phyloP scores from a whole-genome alignment of 2,329 filamentous ascomycete genomes.

The Aspergillus oerlinghausenensis region DNA sequence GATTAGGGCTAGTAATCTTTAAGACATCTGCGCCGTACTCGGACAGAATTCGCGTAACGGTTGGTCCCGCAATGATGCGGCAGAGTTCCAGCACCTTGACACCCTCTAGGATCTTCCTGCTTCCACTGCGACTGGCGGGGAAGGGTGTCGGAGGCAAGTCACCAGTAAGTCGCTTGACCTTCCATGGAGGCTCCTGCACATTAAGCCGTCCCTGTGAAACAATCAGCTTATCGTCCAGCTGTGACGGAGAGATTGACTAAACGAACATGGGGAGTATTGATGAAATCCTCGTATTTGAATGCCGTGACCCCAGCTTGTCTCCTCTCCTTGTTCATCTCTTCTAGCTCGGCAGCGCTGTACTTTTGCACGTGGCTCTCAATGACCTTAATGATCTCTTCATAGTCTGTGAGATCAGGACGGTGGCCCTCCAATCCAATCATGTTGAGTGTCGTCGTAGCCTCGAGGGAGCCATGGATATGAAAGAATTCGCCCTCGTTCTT shows the following conservation, averaged over 20 bases:
- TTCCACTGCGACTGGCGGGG: slow-evolving; percentile 27
- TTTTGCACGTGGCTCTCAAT: slow-evolving; percentile 58
- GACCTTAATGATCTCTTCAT: slow-evolving; percentile 53
- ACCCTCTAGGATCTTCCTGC: slow-evolving; percentile 44
- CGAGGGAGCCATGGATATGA: slow-evolving; percentile 70
- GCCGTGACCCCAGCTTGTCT: slow-evolving; percentile 59
- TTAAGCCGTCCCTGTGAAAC: slow-evolving; percentile 27
- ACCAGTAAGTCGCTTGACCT: slow-evolving; percentile 27
- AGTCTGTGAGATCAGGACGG: slow-evolving; percentile 57
- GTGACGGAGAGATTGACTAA: neutral
- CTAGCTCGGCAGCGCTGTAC: slow-evolving; percentile 54
- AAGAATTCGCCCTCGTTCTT: slow-evolving; percentile 64
- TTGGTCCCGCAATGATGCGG: slow-evolving; percentile 68
- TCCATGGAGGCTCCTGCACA: slow-evolving; percentile 34
- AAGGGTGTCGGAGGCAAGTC: slow-evolving; percentile 24
- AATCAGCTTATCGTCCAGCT: neutral
- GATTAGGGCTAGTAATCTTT: slow-evolving; percentile 62
- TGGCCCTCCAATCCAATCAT: slow-evolving; percentile 66
- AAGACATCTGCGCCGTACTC: slow-evolving; percentile 70
- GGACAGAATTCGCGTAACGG: slow-evolving; percentile 63
- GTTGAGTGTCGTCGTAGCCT: slow-evolving; percentile 63
- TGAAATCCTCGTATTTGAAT: slow-evolving; percentile 57
- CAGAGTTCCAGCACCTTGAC: slow-evolving; percentile 70
- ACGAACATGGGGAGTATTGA: slow-evolving; percentile 51
- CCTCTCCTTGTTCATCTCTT: slow-evolving; percentile 52